Evolutionary conservation across 2,329 filamentous ascomycete genomes (phyloP).

Genomic region (Stachybotrys chlorohalonatus): DNA sequence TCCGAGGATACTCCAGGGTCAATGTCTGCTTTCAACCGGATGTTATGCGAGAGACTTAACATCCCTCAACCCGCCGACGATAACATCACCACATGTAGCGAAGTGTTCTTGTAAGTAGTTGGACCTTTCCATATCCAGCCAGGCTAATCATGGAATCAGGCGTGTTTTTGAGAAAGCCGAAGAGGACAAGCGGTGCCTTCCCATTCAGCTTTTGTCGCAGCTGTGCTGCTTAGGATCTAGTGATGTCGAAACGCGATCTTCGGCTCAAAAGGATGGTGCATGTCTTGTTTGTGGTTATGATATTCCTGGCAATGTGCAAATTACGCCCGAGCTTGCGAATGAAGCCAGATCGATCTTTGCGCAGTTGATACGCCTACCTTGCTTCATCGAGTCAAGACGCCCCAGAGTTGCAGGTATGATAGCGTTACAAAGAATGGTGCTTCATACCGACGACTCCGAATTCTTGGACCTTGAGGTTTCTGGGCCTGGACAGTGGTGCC

Average conservation of each 20-base stretch:
- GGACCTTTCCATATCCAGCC: background rate
- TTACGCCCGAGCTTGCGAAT: background rate
- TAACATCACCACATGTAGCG: constrained; percentile 16
- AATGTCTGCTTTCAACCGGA: constrained; percentile 10
- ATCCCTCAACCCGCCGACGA: constrained; percentile 12
- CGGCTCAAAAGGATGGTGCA: background rate
- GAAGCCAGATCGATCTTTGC: constrained; percentile 34
- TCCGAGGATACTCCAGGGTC: constrained; percentile 6
- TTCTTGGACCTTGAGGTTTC: constrained; percentile 62
- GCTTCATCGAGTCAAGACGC: constrained; percentile 45
- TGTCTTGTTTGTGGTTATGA: constrained; percentile 18
- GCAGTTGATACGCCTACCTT: constrained; percentile 32
- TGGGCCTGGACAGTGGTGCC: constrained; percentile 66
- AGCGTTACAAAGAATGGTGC: constrained; percentile 58
- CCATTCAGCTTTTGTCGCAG: constrained; percentile 46
- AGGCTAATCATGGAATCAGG: constrained; percentile 13
- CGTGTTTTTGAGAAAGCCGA: constrained; percentile 33
- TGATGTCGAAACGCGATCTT: background rate
- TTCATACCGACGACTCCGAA: constrained; percentile 51
- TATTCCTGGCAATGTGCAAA: constrained; percentile 14
- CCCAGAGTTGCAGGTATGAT: constrained; percentile 64
- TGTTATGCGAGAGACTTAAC: constrained; percentile 19
- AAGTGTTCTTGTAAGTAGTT: constrained; percentile 37
- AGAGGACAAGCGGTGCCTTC: constrained; percentile 40
- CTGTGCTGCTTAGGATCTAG: constrained; percentile 23